Evolutionary conservation across 2,329 filamentous ascomycete species (phyloP), one percentile per base, ranked within the genome.

Genomic region (Colletotrichum musae): DNA sequence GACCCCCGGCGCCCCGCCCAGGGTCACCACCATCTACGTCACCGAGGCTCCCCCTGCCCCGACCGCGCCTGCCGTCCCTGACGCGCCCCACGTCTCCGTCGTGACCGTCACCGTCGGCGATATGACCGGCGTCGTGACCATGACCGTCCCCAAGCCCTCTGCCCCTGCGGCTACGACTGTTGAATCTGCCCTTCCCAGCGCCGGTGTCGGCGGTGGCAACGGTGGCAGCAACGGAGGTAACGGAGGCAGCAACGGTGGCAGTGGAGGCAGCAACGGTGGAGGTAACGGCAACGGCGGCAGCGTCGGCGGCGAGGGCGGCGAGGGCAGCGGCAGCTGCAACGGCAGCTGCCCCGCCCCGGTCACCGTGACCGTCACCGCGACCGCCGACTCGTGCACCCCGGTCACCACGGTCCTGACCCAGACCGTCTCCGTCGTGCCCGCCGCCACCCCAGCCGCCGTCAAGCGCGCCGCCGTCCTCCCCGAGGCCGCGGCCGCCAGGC

Each of bases 81-180:
- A 54, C 43, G 59, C 45, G 9, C 66, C 48, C 32, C 57, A 63
- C 2, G 60, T 65, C 58, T 62, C 63, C 51, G 69, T 72, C 51
- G 60, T 72, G 7, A 70, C 71, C 15, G 61, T 72, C 50, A 72
- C 71, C 18, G 48, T 72, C 26, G 64, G 65, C 26, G 45, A 52
- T 7, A 48, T 70, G 28, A 65, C 64, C 15, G 70, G 70, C 36
- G 63, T 72, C 21, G 65, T 72, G 9, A 72, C 70, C 21, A 62
- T 72, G 57, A 71, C 64, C 21, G 64, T 68, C 62, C 45, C 62
- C 12, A 60, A 64, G 47, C 53, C 68, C 12, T 52, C 64, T 6
- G 59, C 47, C 16, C 63, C 57, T 7, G 56, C 68, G 16, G 68
- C 58, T 10, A 62, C 56, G 0, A 70, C 63, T 28, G 28, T 69